Percentiles rank a stretch among this genome's conserved stretches.
These are phyloP conservation scores for Vachellia collinsii DNA, from an alignment of 306 rosid genomes.

Conservation along the genomic window DNA sequence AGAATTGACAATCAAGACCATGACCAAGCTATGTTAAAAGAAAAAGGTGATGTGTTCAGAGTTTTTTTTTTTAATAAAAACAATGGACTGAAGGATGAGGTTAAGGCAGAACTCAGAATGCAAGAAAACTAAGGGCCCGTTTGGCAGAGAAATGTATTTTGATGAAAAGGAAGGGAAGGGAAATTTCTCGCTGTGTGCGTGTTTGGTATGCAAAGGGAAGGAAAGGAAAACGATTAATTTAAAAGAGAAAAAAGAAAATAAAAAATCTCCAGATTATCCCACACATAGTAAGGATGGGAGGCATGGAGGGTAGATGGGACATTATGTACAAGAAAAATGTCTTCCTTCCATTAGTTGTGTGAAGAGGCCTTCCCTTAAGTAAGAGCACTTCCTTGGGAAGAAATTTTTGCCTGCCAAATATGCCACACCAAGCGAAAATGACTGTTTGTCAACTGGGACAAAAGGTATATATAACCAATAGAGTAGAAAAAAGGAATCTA, in stretches of 20 bases:
- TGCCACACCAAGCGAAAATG: neutral
- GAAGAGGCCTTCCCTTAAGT: neutral
- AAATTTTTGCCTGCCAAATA: neutral
- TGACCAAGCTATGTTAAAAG: neutral
- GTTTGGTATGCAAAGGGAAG: neutral
- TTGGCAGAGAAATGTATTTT: neutral
- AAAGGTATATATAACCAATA: neutral
- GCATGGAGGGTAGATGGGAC: neutral
- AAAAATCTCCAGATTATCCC: neutral
- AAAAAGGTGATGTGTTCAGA: neutral
- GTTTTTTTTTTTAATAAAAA: neutral
- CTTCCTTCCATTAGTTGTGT: neutral
- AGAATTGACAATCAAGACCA: neutral
- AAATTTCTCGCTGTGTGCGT: too few species aligned
- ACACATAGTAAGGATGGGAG: neutral
- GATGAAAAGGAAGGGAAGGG: neutral
- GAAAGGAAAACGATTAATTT: neutral
- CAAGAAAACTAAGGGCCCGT: neutral
- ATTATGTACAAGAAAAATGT: too few species aligned
- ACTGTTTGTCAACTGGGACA: neutral
- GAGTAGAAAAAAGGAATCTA: neutral
- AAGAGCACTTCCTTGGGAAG: neutral
- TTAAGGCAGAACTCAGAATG: neutral
- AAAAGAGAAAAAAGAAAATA: too few species aligned
- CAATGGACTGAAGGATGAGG: neutral